Percentiles rank a stretch among this genome's conserved stretches.
Conservation (phyloP, 495 filamentous ascomycete species). For the Entonaema liquescens region DNA sequence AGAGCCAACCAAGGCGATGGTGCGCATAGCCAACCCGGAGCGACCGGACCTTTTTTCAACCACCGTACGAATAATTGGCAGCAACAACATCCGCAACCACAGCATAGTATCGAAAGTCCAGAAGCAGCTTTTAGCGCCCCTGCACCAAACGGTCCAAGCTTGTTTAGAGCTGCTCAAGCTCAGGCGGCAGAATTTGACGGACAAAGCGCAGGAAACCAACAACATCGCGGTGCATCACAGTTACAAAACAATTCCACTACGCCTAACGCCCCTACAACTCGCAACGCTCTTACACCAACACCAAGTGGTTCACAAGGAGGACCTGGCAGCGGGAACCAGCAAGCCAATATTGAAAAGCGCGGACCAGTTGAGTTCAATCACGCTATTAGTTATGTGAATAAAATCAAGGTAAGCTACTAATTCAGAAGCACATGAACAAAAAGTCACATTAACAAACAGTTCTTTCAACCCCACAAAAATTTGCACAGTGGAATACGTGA, state of each 20-base stretch:
- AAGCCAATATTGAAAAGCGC: conserved; percentile 78
- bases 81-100: conserved; percentile 61
- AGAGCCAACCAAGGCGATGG: conserved; percentile 53
- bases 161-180: conserved; percentile 55
- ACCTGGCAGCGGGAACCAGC: conserved; percentile 58
- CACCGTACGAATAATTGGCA: conserved; percentile 57
- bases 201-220: conserved; percentile 67
- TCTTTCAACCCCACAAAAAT: conserved; percentile 29
- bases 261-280: conserved; percentile 50
- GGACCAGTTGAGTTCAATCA: conserved; percentile 99
- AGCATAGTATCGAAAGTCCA: conserved; percentile 65
- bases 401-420: conserved; percentile 84
- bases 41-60: conserved; percentile 48
- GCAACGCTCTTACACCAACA: conserved; percentile 63
- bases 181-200: conserved; percentile 57
- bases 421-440: not conserved
- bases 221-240: conserved; percentile 83
- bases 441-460: not conserved
- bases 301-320: conserved; percentile 51
- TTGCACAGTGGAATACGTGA: conserved; percentile 2
- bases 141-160: conserved; percentile 53
- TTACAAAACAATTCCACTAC: conserved; percentile 66
- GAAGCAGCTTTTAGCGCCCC: conserved; percentile 63
- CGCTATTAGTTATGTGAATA: conserved; percentile 99
- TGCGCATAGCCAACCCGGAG: conserved; percentile 48